Conservation (phyloP, 2,329 filamentous ascomycete genomes). For the Paracoccidioides brasiliensis region DNA sequence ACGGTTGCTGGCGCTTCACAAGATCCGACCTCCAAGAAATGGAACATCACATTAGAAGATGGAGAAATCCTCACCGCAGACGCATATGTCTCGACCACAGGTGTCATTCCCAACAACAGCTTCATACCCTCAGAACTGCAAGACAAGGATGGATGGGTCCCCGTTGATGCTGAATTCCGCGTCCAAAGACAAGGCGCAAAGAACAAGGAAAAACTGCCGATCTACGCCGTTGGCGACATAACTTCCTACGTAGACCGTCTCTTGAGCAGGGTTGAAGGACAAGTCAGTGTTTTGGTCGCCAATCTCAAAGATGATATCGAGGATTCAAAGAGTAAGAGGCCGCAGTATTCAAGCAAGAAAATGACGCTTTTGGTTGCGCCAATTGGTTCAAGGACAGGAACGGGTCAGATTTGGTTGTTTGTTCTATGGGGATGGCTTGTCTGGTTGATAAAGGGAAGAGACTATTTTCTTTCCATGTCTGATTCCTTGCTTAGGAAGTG, state of each 20-base stretch:
- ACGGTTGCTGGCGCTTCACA: conserved; percentile 4
- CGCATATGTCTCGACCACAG: conserved; percentile 12
- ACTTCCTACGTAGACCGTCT: conserved; percentile 5
- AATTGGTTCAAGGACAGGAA: conserved; percentile 8
- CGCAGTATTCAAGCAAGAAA: not conserved
- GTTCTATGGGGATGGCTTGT: conserved; percentile 9
- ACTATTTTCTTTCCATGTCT: conserved; percentile 11
- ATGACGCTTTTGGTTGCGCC: conserved; percentile 6
- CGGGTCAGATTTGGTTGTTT: conserved; percentile 8
- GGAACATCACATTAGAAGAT: conserved; percentile 6
- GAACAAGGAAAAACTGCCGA: conserved; percentile 1
- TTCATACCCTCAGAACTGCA: conserved; percentile 12
- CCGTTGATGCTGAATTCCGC: conserved; percentile 11
- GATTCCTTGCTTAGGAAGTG: not conserved
- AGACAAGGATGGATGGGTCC: conserved; percentile 11
- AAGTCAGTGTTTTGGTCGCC: conserved; percentile 6
- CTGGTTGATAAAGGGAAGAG: conserved; percentile 10
- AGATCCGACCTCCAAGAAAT: conserved; percentile 6
- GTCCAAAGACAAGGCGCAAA: conserved; percentile 1
- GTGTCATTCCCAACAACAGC: conserved; percentile 12
- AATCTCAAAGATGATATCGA: conserved; percentile 11
- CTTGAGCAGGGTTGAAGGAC: conserved; percentile 1
- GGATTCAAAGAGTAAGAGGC: conserved; percentile 4
- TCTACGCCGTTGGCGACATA: conserved; percentile 12
- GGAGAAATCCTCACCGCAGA: conserved; percentile 15